Conservation (phyloP, 225 moss, liverwort and hornwort genomes). For the Pseudoscleropodium purum region DNA sequence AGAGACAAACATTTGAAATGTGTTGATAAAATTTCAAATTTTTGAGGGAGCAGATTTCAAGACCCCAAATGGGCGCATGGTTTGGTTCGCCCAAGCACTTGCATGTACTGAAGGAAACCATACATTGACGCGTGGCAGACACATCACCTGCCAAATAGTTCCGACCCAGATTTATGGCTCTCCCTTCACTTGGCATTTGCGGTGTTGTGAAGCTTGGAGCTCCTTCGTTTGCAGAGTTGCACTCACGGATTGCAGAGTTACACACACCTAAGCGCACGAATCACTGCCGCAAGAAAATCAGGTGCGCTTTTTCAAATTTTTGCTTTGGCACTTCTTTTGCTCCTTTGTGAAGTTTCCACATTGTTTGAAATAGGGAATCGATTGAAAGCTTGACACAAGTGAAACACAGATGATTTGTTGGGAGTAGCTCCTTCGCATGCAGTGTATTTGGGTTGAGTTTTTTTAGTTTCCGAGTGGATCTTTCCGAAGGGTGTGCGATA, state of each 20-base stretch:
- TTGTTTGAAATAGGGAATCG: background rate
- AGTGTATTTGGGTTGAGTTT: background rate
- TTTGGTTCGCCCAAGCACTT: background rate
- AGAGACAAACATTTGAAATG: background rate
- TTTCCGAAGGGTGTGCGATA: background rate
- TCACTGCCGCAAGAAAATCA: background rate
- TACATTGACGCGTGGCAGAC: background rate
- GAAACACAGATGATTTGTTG: background rate
- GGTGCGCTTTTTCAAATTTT: background rate
- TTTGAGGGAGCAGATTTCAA: background rate
- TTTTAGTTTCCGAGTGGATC: background rate
- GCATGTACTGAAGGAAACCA: background rate
- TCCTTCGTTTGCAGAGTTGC: background rate
- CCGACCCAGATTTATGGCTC: background rate
- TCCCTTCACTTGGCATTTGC: background rate
- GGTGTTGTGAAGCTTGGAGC: background rate
- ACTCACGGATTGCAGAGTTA: background rate
- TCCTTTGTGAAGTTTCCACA: background rate
- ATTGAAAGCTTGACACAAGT: background rate
- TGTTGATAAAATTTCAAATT: background rate
- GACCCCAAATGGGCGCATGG: too few relatives aligned
- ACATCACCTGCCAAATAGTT: background rate
- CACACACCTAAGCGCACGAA: background rate
- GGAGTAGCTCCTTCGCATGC: background rate
- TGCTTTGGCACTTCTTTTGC: too few relatives aligned